Evolutionary conservation across 2,329 filamentous ascomycete species (phyloP).

Genomic region (Aspergillus nomiae): DNA sequence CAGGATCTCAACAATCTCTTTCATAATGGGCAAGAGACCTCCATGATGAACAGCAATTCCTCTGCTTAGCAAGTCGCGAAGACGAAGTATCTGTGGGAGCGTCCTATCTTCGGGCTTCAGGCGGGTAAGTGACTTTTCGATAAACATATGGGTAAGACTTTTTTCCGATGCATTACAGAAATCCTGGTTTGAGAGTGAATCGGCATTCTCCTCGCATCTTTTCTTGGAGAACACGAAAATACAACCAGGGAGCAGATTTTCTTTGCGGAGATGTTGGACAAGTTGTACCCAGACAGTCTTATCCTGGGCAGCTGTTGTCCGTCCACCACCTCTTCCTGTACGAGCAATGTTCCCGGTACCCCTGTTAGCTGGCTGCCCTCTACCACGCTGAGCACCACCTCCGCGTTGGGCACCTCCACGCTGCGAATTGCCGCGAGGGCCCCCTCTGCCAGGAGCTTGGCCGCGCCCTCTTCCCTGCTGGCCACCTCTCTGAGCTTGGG

Average conservation of each 20-base stretch:
- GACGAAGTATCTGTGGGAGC: conserved; percentile 87
- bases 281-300: conserved; percentile 96
- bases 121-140: conserved; percentile 90
- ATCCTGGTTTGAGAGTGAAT: conserved; percentile 91
- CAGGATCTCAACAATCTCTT: conserved; percentile 94
- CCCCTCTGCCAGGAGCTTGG: conserved; percentile 52
- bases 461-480: conserved; percentile 57
- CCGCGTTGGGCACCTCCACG: conserved; percentile 50
- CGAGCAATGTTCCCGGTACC: conserved; percentile 85
- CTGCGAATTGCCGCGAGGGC: conserved; percentile 35
- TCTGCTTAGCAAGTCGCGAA: conserved; percentile 80
- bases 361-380: conserved; percentile 59
- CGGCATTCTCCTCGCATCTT: conserved; percentile 93
- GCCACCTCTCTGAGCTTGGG: conserved; percentile 55
- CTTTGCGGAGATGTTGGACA: conserved; percentile 85
- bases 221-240: conserved; percentile 99
- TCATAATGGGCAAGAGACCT: conserved; percentile 91
- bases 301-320: conserved; percentile 89
- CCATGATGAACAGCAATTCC: conserved; percentile 97
- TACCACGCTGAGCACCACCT: conserved; percentile 51
- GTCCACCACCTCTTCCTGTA: conserved; percentile 79
- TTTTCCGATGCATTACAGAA: conserved; percentile 93
- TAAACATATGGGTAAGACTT: conserved; percentile 95
- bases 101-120: conserved; percentile 86
- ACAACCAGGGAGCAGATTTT: conserved; percentile 83